Base-by-base conservation (phyloP, 805 yeast species). In the Cyberlindnera xylosilytica region DNA sequence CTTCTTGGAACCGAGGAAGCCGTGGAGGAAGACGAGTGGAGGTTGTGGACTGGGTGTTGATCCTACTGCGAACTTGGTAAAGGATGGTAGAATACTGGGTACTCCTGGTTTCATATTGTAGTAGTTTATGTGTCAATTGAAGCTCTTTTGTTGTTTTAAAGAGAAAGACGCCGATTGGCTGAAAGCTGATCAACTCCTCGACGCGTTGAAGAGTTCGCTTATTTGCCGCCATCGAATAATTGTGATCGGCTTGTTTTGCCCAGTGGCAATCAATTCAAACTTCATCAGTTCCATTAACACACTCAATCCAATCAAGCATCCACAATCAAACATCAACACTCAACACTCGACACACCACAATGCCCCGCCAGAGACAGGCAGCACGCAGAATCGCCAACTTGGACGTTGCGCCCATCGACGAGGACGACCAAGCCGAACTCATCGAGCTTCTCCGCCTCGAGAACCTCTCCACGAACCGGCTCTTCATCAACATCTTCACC, bases 1-100 rank as follows among this genome's bases (percentile, higher is more conserved):
- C 38, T 63, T 65, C 30, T 63, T 64, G 5, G 73, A 68, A 0
- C 82, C 84, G 40, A 79, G 68, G 20, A 77, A 64, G 1, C 84
- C 84, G 54, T 78, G 84, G 12, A 79, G 75, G 24, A 22, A 22
- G 24, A 22, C 10, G 10, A 22, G 10, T 22, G 13, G 44, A 8
- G 12, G 29, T 8, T 20, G 57, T 1, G 78, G 46, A 20, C 19
- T 16, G 75, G n/a, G 44, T 33, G 6, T 7, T 30, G 15, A 31
- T 5, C n/a, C 23, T 8, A 37, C 20, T 13, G 41, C 27, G 15
- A 27, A 29, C 16, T 45, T 40, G 18, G 35, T 38, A 45, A 45
- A 50, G 13, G 30, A 20, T 3, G 49, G 51, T 7, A 29, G 23
- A 19, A 46, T 45, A 35, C 38, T 30, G 31, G 10, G 15, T 13